Conservation (phyloP, 2,329 filamentous ascomycete genomes). For the Raffaelea deltoideospora region DNA sequence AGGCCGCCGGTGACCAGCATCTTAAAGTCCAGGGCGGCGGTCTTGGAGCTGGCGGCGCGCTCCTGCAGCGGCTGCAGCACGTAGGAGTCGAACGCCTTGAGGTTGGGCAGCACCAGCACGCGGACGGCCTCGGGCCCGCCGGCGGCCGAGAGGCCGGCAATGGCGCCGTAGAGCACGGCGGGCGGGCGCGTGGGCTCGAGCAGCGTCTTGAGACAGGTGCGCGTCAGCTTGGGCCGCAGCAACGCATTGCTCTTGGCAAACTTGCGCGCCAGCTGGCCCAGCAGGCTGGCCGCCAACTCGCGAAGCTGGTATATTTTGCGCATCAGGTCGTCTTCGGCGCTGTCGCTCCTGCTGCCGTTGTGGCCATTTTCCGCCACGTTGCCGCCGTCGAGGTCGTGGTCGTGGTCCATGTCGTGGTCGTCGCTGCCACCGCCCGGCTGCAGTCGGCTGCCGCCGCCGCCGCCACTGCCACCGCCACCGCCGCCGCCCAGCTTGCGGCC, state of each 20-base stretch:
- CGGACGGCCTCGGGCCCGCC: slow-evolving; percentile 50
- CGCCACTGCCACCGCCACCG: slow-evolving; percentile 31
- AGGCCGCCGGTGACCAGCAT: slow-evolving; percentile 38
- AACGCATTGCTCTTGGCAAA: slow-evolving; percentile 70
- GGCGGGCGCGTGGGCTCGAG: slow-evolving; percentile 73
- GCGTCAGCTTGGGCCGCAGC: slow-evolving; percentile 72
- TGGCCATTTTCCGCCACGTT: no score
- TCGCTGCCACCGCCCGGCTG: no score
- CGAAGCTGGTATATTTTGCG: slow-evolving; percentile 64
- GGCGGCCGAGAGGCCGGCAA: slow-evolving; percentile 64
- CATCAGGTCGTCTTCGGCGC: slow-evolving; percentile 34
- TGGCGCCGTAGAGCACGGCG: slow-evolving; percentile 75
- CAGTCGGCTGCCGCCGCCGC: slow-evolving; percentile 13
- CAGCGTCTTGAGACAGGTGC: slow-evolving; percentile 87
- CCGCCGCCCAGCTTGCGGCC: slow-evolving; percentile 60
- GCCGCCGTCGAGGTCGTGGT: no score
- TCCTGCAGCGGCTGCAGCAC: slow-evolving; percentile 40
- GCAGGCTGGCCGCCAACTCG: slow-evolving; percentile 68
- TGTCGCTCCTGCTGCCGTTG: slow-evolving; percentile 7
- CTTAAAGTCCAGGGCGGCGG: slow-evolving; percentile 35
- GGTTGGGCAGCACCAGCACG: slow-evolving; percentile 38
- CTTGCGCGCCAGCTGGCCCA: slow-evolving; percentile 64
- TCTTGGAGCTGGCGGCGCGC: slow-evolving; percentile 23
- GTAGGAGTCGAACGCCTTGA: slow-evolving; percentile 35
- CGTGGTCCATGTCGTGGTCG: no score